These are phyloP conservation scores for Tolypocladium paradoxum DNA, from an alignment of 2,329 filamentous ascomycete species.

Conservation along the genomic window DNA sequence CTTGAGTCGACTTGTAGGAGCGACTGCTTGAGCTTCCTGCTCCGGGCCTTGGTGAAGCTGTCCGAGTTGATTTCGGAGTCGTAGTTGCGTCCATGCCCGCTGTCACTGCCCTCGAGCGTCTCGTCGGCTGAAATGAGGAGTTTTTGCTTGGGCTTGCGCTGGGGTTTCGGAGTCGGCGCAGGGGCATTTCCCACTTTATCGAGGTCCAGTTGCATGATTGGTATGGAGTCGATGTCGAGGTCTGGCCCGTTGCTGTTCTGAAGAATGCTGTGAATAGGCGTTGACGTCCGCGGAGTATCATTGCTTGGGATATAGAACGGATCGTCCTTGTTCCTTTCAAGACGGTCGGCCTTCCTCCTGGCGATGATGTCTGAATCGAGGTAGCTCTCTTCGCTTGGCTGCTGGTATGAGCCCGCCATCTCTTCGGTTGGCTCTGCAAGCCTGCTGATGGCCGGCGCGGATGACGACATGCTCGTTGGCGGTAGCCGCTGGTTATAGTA, in stretches of 20 bases:
- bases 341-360: slow-evolving; percentile 62
- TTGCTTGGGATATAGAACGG: slow-evolving; percentile 77
- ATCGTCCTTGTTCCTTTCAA: slow-evolving; percentile 80
- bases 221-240: slow-evolving; percentile 87
- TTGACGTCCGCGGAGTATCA: slow-evolving; percentile 51
- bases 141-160: slow-evolving; percentile 40
- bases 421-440: slow-evolving; percentile 42
- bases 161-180: slow-evolving; percentile 19
- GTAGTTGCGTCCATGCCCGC: slow-evolving; percentile 35
- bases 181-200: slow-evolving; percentile 34
- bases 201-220: slow-evolving; percentile 85
- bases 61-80: slow-evolving; percentile 44
- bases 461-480: slow-evolving; percentile 38
- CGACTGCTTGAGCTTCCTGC: slow-evolving; percentile 44
- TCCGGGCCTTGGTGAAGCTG: slow-evolving; percentile 35
- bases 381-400: slow-evolving; percentile 51
- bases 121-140: slow-evolving; percentile 66
- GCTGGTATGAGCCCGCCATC: slow-evolving; percentile 44
- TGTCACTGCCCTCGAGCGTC: slow-evolving; percentile 47
- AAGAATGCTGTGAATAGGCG: slow-evolving; percentile 69
- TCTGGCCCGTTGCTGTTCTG: slow-evolving; percentile 63
- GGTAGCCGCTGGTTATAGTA: slow-evolving; percentile 52
- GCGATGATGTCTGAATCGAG: slow-evolving; percentile 65
- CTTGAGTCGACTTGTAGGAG: slow-evolving; percentile 83
- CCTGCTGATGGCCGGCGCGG: slow-evolving; percentile 41